Evolutionary conservation across 768 basidiomycete genomes (phyloP), one percentile per base, ranked within the genome.

Genomic region (Amanita inopinata): DNA sequence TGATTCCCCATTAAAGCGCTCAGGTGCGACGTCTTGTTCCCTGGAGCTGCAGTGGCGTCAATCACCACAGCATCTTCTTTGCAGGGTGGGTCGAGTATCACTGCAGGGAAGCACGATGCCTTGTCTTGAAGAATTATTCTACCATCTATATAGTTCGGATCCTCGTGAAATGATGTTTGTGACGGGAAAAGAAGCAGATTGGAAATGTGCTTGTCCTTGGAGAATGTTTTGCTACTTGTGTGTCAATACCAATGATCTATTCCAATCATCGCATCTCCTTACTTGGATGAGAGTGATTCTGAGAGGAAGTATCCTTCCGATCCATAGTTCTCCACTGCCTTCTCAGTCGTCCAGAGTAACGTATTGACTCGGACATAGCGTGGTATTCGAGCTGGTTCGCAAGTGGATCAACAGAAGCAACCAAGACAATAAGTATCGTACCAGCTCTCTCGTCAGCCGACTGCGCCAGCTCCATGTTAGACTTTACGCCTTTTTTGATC

Each of bases 1-100:
- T 74, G 73, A 50, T 82, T 83, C 12, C 66, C 57, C 85, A 97
- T 89, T 33, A 97, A 64, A 17, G 92, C 89, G 51, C 87, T 85
- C 17, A 98, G 62, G 60, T 94, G 90, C 5, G 91, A 85, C 1
- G 96, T 98, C 64, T 99, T 99, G 64, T 99, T 99, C 0, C 96
- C 96, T 0, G 96, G 96, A 1, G 96, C 96, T 30, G 92, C 85
- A 8, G 92, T 98, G 9, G 90, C 92, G 60, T 98, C 94, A 30
- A 97, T 84, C 22, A 91, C 86, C 35, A 73, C 66, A 41, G 64
- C 61, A 31, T 68, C 58, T 15, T 75, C 67, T 14, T 55, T 58
- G 1, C 67, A 61, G 8, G 81, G 83, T 32, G 88, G 85, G 15
- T 78, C 72, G n/a, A 99, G 76, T 4, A 97, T 74, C 46, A 79